Evolutionary conservation across 345 rosid genomes (phyloP), one percentile per base, ranked within the genome.

Genomic region (Viola odorata): DNA sequence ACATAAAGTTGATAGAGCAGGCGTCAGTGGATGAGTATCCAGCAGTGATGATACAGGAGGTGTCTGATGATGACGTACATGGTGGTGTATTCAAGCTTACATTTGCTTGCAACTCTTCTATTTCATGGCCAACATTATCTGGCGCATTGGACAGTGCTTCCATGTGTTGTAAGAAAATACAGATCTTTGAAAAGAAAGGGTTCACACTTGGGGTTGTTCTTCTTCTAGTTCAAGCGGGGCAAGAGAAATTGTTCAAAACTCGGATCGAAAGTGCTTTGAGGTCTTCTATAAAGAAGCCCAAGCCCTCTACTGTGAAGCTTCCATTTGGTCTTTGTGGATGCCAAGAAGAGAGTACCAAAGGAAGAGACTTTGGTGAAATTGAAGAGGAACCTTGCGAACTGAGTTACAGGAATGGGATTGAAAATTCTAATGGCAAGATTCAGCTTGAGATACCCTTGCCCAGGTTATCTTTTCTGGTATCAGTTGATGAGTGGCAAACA

Each of bases 311-410:
- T 0, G 97, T 89, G 69, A 92, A 92, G 88, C 86, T 92, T 39
- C 85, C 98, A 7, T 92, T 92, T 54, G 91, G 98, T 61, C 87
- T 92, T 55, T 92, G 98, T 58, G 98, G 97, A 32, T 92, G 98
- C 70, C 98, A 92, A 75, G 98, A 92, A 68, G 94, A 84, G 81
- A 86, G 74, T 53, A 58, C 81, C 3, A 77, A 65, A 71, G 83
- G 82, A 5, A 80, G 84, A 61, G 91, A 82, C 53, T 63, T 78
- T 52, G 84, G 84, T 36, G 94, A 84, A 64, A 78, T 82, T 40
- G 97, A 85, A 73, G 96, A 87, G 63, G 96, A 85, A 49, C 57
- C 77, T 13, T 61, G 60, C 50, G 89, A 80, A 58, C 89, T 60
- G 41, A 79, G 52, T 71, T 77, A 62, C 65, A 75, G 80, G 64